phyloP scores from a whole-genome alignment of 2,329 filamentous ascomycete genomes.

The Macroventuria anomochaeta region DNA sequence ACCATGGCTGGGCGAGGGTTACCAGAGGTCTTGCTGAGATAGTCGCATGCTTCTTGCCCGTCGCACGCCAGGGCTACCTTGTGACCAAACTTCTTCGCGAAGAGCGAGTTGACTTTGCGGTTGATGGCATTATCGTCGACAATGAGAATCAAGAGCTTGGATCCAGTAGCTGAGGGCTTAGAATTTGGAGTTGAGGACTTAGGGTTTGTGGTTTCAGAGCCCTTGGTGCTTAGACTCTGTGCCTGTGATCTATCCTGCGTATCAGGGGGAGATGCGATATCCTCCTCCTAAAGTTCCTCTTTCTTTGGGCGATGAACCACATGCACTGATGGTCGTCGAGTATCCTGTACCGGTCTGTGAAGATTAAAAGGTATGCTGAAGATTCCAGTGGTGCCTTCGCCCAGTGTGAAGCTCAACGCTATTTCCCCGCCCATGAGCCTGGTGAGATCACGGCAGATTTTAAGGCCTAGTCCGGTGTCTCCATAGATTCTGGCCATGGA shows the following conservation, averaged over 20 bases:
- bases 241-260: not conserved
- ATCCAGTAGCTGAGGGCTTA: too few species aligned
- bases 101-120: constrained; percentile 35
- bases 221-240: too few species aligned
- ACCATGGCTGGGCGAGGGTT: constrained; percentile 25
- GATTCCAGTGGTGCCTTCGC: constrained; percentile 70
- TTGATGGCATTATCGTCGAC: constrained; percentile 49
- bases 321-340: too few species aligned
- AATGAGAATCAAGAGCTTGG: constrained; percentile 29
- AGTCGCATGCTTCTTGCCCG: constrained; percentile 32
- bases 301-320: too few species aligned
- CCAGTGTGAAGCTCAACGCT: constrained; percentile 35
- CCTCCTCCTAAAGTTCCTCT: too few species aligned
- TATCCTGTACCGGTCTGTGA: too few species aligned
- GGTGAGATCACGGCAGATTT: constrained; percentile 47
- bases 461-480: constrained; percentile 47
- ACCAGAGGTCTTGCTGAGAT: constrained; percentile 22
- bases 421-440: constrained; percentile 48
- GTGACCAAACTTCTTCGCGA: constrained; percentile 28
- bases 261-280: too few species aligned
- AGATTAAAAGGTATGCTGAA: constrained; percentile 67
- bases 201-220: too few species aligned
- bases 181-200: too few species aligned
- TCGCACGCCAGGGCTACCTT: constrained; percentile 29
- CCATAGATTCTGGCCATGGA: constrained; percentile 39